Base-by-base conservation (phyloP, 2,329 filamentous ascomycete species). In the Metarhizium rileyi region DNA sequence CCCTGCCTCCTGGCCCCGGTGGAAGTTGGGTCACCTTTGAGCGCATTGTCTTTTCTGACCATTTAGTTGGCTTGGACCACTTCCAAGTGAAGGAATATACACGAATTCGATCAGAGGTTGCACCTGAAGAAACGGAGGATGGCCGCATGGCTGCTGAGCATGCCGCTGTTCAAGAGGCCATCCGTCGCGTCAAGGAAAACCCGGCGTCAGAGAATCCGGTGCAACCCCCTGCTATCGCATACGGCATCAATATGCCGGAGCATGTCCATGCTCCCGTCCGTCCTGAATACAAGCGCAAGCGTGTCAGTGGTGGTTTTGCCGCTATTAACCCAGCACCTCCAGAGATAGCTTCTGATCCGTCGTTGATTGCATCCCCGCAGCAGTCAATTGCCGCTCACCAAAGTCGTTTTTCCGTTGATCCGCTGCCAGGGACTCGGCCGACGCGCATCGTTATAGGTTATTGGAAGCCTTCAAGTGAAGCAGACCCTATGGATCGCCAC, bases 1-100 rank as follows among this genome's bases (percentile, higher is more conserved):
- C 77, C 28, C 57, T 80, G 4, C 79, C 78, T 1, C 73, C 76
- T 2, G 80, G 78, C 0, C 76, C 78, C 1, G 79, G 79, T 22
- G 79, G 77, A 48, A 81, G 78, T 59, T 83, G 79, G 80, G 78
- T 83, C 23, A 82, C 78, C 0, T 83, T 83, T 55, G 76, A 81
- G 50, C 70, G 76, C 20, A 71, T 83, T 27, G 72, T 80, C 22
- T 83, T 83, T 56, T 74, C 76, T 2, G 61, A 73, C 7, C 77
- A 81, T 50, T 72, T 84, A 0, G 66, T 77, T 14, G 72, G 72
- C 2, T 64, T 81, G 4, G 74, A 78, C 47, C 73, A 81, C 44
- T 70, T 75, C 26, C 73, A 80, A 28, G 63, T 84, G 28, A 83
- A 83, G 57, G 80, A 83, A 57, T 84, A 79, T 50, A 78, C 83